Evolutionary conservation across 371 early-diverging fungal genomes (phyloP), one percentile per base, ranked within the genome.

Genomic region (Syncephalis plumigaleata): DNA sequence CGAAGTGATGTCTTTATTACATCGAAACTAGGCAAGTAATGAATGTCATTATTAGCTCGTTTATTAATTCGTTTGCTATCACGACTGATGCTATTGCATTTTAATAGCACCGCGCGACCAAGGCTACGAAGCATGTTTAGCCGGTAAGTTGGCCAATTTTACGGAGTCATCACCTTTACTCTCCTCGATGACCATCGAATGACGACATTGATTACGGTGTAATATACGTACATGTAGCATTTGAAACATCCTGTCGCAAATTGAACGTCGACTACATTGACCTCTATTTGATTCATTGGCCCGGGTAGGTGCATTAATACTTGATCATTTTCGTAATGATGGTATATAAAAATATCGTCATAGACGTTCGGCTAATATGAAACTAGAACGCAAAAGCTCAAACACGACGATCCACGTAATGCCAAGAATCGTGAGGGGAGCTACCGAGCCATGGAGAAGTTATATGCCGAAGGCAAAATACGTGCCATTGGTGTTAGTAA

Each of bases 1-100:
- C 68, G 98, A n/a, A 53, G 77, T 31, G 90, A 92, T 22, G 39
- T 98, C 1, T 98, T 94, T 70, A 72, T 98, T 42, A 91, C 93
- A 0, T 86, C 87, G 44, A 98, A 98, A 59, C 73, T 98, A 39
- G 71, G 86, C 80, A 71, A 54, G 60, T 53, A 18, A 1, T 27
- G 26, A n/a, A 16, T 27, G 16, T 36, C 7, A 26, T 47, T 39
- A 31, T 38, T 24, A 50, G 26, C n/a, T 31, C 46, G 16, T 8
- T 47, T 44, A 4, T n/a, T 0, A 23, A 24, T 37, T 7, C 44
- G 17, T 17, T 21, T 40, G 24, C 36, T 38, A 15, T 22, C 25
- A 18, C 17, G 24, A 27, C 11, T 21, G 3, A 11, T 44, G 9
- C n/a, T n/a, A n/a, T n/a, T n/a, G n/a, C n/a, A n/a, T n/a, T n/a